Evolutionary conservation across 2,329 filamentous ascomycete genomes (phyloP), one percentile per base, ranked within the genome.

Genomic region (Stemphylium lycopersici): DNA sequence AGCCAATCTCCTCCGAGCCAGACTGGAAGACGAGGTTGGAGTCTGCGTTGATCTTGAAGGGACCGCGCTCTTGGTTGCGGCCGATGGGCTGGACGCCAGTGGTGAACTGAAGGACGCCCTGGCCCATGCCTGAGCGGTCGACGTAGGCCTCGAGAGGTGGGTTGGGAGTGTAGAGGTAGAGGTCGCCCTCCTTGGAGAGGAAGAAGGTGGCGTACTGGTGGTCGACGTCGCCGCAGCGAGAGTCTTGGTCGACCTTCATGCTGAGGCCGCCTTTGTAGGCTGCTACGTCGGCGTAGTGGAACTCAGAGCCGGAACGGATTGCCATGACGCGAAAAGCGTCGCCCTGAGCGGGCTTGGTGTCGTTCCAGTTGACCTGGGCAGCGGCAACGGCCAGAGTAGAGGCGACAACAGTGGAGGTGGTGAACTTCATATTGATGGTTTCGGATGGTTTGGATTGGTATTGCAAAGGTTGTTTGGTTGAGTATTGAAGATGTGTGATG

Each of bases 121-220:
- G 78, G 80, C 82, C 83, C 82, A 85, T 85, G 65, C 82, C 83
- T 42, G 81, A 84, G 46, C 81, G 80, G 70, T 87, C 84, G 40
- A 80, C 80, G 58, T 67, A 86, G 45, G 83, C 55, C 64, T 80
- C 73, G 74, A 86, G 83, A 2, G 74, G 72, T 4, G 71, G 75
- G 24, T 73, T 72, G 26, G 66, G 58, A 42, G 77, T 78, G 72
- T 80, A 85, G 32, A 87, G 78, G 68, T 71, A 80, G 12, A 69
- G 77, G 41, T 75, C 75, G 51, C 60, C 56, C 37, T 81, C 73
- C 5, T 47, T 7, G 33, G 77, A 46, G 61, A 86, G 70, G 58
- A 73, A 73, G 71, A 87, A 84, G 39, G 79, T 83, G 47, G 83
- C 84, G 31, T 63, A 70, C 56, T 78, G 70, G 37, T 63, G 70